Evolutionary conservation across 2,329 filamentous ascomycete genomes (phyloP), one percentile per base, ranked within the genome.

Genomic region (Plectosphaerella cucumerina): DNA sequence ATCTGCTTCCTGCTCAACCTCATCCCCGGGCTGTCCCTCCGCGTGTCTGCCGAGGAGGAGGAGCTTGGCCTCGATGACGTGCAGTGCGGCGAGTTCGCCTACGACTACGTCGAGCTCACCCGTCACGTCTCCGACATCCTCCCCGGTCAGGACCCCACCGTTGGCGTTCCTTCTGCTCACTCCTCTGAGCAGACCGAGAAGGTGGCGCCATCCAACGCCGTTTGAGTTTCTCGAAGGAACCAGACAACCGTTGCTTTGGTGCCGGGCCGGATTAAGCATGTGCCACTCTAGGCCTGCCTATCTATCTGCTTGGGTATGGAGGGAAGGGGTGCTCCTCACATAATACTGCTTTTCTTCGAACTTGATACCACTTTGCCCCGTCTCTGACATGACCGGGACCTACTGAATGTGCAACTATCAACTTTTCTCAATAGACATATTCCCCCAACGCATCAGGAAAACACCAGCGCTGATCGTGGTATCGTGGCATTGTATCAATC

Each of bases 11-110:
- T 82, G 51, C 78, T 90, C 71, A 89, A 90, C 73, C 76, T 85
- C 56, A 74, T 89, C 44, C 86, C 86, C 0, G 86, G 86, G 22
- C 75, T 89, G 31, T 83, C 84, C 59, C 81, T 90, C 47, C 84
- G 86, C 50, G 85, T 85, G 52, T 73, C 75, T 14, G 73, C 82
- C 57, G 84, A 85, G 60, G 84, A 86, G 48, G 86, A 89, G 70
- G 78, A 89, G 49, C 73, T 86, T 21, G 86, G 86, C 47, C 71
- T 84, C 26, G 88, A 91, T 62, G 87, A 90, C 61, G 80, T 82
- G 65, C 85, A 91, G 72, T 84, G 90, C 48, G 88, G 88, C 68
- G 88, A 92, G 71, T 91, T 91, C 62, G 87, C 87, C 23, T 91
- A 90, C 73, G 87, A 91, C 67, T 91, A 91, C 66, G 87, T 91